Conservation (phyloP, 352 stramenopile species). For the Pythium dissotocum region DNA sequence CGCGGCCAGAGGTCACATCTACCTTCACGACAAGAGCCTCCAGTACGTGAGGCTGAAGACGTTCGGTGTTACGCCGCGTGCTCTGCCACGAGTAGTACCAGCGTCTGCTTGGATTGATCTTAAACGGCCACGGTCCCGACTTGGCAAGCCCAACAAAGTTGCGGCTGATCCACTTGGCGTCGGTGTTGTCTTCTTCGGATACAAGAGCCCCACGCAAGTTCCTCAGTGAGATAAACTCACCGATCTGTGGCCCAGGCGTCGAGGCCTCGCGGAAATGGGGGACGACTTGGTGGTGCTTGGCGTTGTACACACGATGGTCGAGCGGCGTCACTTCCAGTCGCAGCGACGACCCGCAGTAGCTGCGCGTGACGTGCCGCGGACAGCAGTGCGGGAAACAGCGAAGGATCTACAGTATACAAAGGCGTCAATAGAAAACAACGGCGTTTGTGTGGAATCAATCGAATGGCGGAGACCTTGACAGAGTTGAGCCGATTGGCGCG, state of each 20-base stretch:
- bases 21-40: background rate
- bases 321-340: slow-evolving; percentile 28
- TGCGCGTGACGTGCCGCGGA: slow-evolving; percentile 37
- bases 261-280: background rate
- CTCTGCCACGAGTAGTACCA: background rate
- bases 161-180: background rate
- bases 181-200: background rate
- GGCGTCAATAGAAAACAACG: too few relatives aligned
- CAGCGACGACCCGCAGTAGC: slow-evolving; percentile 47
- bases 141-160: background rate
- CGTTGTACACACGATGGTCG: too few relatives aligned
- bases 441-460: too few relatives aligned
- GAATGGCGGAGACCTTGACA: slow-evolving; percentile 8
- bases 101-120: background rate
- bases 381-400: slow-evolving; percentile 54
- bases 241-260: background rate
- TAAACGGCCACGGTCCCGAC: background rate
- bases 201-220: background rate
- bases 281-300: background rate
- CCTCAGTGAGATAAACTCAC: background rate
- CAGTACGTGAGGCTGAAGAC: background rate
- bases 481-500: slow-evolving; percentile 22
- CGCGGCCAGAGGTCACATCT: background rate
- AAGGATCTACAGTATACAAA: background rate
- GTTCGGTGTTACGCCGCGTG: background rate